These are phyloP conservation scores for Aureobasidium sp. DNA, from an alignment of 2,329 filamentous ascomycete genomes.

Conservation along the genomic window DNA sequence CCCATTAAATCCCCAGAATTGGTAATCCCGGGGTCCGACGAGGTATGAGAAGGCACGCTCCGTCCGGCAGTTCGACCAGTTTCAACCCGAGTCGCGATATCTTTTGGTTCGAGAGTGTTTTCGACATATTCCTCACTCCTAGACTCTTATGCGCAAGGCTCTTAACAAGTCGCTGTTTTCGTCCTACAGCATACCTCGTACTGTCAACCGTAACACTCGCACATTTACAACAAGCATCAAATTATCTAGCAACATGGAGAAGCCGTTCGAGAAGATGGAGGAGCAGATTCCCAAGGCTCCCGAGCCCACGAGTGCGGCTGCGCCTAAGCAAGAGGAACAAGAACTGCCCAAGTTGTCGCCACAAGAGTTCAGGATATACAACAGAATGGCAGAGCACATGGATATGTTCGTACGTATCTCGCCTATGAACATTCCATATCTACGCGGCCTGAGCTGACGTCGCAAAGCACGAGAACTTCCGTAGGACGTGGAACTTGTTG, in stretches of 20 bases:
- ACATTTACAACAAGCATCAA: background rate
- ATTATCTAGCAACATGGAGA: constrained; percentile 14
- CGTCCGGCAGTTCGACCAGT: background rate
- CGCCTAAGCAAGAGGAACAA: constrained; percentile 22
- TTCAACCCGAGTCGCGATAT: background rate
- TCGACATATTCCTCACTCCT: background rate
- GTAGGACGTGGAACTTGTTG: constrained; percentile 62
- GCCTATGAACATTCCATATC: background rate
- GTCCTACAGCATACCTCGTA: background rate
- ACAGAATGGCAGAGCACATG: constrained; percentile 68
- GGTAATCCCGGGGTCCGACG: background rate
- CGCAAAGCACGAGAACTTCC: constrained; percentile 57
- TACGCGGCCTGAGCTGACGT: background rate
- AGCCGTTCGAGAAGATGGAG: constrained; percentile 21
- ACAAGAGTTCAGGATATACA: constrained; percentile 61
- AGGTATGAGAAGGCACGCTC: background rate
- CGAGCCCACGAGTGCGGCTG: constrained; percentile 16
- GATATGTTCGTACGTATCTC: constrained; percentile 54
- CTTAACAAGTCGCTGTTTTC: background rate
- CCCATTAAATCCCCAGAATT: background rate
- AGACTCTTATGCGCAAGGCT: background rate
- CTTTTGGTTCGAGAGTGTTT: background rate
- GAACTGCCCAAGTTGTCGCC: constrained; percentile 54
- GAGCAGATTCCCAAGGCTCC: constrained; percentile 18
- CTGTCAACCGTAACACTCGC: background rate